Evolutionary conservation across 2,329 filamentous ascomycete species (phyloP).

Genomic region (Diaporthe australafricana): DNA sequence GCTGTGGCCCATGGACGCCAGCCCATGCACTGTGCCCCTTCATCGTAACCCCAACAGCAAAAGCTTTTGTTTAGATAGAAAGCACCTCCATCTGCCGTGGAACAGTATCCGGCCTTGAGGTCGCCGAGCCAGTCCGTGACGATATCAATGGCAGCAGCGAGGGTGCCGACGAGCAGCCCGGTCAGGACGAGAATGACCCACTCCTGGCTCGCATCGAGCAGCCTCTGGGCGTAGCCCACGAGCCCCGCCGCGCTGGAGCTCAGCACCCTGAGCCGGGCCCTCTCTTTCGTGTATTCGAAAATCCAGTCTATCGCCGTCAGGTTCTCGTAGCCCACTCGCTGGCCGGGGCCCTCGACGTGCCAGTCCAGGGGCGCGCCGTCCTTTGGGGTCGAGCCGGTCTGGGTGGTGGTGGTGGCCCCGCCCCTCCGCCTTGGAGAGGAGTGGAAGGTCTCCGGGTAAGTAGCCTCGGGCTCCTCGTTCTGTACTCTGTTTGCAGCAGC

Average conservation of each 20-base stretch:
- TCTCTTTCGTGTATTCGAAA: conserved; percentile 97
- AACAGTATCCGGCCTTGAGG: conserved; percentile 90
- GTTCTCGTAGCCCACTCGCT: conserved; percentile 94
- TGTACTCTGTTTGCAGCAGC: not conserved
- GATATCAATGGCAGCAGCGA: conserved; percentile 91
- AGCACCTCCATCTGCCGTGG: conserved; percentile 79
- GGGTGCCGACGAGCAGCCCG: conserved; percentile 82
- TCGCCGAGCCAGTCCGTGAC: conserved; percentile 94
- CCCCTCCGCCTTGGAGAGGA: conserved; percentile 30
- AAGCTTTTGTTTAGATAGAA: conserved; percentile 94
- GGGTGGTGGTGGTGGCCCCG: not conserved
- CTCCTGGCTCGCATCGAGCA: conserved; percentile 88
- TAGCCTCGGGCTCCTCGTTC: not conserved
- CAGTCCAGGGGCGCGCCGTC: conserved; percentile 75
- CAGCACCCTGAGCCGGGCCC: conserved; percentile 85
- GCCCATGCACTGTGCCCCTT: conserved; percentile 82
- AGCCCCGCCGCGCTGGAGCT: conserved; percentile 76
- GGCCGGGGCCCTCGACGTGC: conserved; percentile 89
- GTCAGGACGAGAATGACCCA: conserved; percentile 91
- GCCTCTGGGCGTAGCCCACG: conserved; percentile 76
- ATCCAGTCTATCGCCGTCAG: conserved; percentile 99
- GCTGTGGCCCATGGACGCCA: conserved; percentile 90
- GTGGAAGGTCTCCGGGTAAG: conserved; percentile 13
- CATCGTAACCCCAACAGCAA: conserved; percentile 93
- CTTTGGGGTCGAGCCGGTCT: conserved; percentile 48